Evolutionary conservation across 2,329 filamentous ascomycete species (phyloP).

Genomic region (Fusarium camptoceras): DNA sequence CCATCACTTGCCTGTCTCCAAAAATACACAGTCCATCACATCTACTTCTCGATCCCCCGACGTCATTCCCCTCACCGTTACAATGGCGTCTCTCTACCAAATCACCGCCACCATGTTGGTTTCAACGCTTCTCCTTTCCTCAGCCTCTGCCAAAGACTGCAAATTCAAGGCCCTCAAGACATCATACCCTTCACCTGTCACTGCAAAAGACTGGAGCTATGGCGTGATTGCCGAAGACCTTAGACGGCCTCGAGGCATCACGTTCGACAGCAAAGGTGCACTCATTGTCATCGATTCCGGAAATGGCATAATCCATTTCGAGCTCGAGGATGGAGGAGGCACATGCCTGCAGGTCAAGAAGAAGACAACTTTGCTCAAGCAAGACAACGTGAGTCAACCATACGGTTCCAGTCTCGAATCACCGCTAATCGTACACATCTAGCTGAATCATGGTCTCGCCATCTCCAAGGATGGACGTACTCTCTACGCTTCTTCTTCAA

Average conservation of each 20-base stretch:
- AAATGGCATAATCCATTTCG: conserved; percentile 56
- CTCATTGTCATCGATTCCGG: conserved; percentile 60
- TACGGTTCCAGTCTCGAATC: neutral
- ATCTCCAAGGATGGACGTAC: conserved; percentile 64
- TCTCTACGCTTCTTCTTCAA: conserved; percentile 67
- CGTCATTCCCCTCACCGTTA: conserved; percentile 16
- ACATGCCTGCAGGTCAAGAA: conserved; percentile 56
- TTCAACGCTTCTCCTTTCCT: conserved; percentile 13
- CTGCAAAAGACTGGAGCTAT: conserved; percentile 58
- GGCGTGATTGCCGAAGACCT: conserved; percentile 58
- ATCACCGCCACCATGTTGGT: conserved; percentile 16
- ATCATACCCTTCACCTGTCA: conserved; percentile 52
- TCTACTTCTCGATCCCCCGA: neutral
- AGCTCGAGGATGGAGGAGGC: conserved; percentile 55
- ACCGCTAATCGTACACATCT: conserved; percentile 4
- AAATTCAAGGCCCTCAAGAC: conserved; percentile 49
- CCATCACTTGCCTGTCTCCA: neutral
- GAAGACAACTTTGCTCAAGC: conserved; percentile 53
- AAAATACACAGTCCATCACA: neutral
- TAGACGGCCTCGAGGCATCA: conserved; percentile 57
- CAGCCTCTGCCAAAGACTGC: conserved; percentile 23
- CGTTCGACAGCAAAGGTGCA: conserved; percentile 59
- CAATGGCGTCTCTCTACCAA: conserved; percentile 28
- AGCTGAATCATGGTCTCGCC: conserved; percentile 69
- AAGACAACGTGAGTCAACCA: conserved; percentile 49